Percentiles rank a stretch among this genome's conserved stretches.
phyloP scores from a whole-genome alignment of 1,139 yeast species.

The Arxiozyma slooffiae region DNA sequence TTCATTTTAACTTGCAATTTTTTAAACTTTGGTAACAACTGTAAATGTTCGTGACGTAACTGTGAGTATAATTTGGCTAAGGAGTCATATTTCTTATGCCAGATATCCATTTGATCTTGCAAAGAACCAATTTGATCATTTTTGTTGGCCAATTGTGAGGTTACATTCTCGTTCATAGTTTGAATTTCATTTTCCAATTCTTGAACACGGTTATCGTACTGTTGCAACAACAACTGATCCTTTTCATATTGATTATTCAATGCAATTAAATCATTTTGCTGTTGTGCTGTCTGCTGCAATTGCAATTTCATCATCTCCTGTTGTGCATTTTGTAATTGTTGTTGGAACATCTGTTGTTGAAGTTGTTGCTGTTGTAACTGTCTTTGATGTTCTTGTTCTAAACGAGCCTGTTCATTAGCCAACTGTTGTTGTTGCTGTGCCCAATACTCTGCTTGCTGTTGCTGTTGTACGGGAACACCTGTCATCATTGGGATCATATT shows the following conservation, averaged over 20 bases:
- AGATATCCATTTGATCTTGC: constrained; percentile 66
- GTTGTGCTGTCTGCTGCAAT: constrained; percentile 61
- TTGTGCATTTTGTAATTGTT: constrained; percentile 39
- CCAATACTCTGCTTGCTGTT: constrained; percentile 37
- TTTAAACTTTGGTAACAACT: constrained; percentile 67
- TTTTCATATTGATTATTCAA: constrained; percentile 77
- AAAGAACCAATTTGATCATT: constrained; percentile 61
- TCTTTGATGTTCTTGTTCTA: constrained; percentile 41
- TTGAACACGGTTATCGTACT: constrained; percentile 79
- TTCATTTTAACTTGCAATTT: constrained; percentile 82
- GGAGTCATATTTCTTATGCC: constrained; percentile 85
- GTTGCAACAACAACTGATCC: constrained; percentile 75
- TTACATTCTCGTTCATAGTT: constrained; percentile 54
- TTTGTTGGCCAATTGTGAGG: constrained; percentile 66
- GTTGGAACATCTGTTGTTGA: constrained; percentile 64
- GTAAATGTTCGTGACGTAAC: constrained; percentile 83
- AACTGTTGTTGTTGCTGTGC: constrained; percentile 33
- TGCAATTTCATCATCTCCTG: constrained; percentile 15
- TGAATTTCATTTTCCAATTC: constrained; percentile 66
- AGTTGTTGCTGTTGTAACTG: constrained; percentile 58
- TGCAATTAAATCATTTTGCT: constrained; percentile 66
- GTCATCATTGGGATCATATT: constrained; percentile 12
- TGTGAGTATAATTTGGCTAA: constrained; percentile 86
- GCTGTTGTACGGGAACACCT: constrained; percentile 6
- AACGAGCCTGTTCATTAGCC: constrained; percentile 40